Base-by-base conservation (phyloP, 768 basidiomycete species). In the Boletus reticuloceps region DNA sequence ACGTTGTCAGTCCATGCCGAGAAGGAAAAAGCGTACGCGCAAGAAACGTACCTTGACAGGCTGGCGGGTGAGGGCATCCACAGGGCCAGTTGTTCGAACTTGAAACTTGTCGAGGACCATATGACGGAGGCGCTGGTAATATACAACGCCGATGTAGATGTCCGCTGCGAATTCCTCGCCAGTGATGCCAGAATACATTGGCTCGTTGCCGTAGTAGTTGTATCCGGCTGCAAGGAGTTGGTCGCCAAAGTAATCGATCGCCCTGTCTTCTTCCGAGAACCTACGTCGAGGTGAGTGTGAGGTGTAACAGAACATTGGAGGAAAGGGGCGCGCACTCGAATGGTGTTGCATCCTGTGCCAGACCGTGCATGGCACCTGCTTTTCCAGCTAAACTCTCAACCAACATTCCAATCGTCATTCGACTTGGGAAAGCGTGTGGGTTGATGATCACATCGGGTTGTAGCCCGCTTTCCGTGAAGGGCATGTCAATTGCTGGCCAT, bases 71-170 rank as follows among this genome's bases (percentile, higher is more conserved):
- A 98, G 77, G 20, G 91, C 89, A 74, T 99, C 97, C 34, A 98
- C 92, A 14, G 96, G 95, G 6, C 97, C 97, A 19, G 94, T 98
- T 25, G 97, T 99, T 61, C 97, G 87, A 25, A 99, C 97, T 77
- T 99, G 97, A 80, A 96, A 99, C 75, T 99, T 99, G 78, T 99
- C 97, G 60, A 96, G 80, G 54, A 99, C 97, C 97, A 99, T 98
- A 80, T 99, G 97, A 62, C 97, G 88, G 54, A 99, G 79, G 50
- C 97, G 89, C 69, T 99, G 97, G 72, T 99, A 99, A 76, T 98
- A 99, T 53, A 99, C 96, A 38, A 98, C 88, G 19, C 97, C 97
- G 60, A 98, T 83, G 73, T 98, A 99, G 66, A 99, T 99, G 71
- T 99, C 97, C 8, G 97, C 97, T 40, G 91, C 88, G 72, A 99